Base-by-base conservation (phyloP, 2,329 filamentous ascomycete genomes). In the Pestalotiopsis sp. region DNA sequence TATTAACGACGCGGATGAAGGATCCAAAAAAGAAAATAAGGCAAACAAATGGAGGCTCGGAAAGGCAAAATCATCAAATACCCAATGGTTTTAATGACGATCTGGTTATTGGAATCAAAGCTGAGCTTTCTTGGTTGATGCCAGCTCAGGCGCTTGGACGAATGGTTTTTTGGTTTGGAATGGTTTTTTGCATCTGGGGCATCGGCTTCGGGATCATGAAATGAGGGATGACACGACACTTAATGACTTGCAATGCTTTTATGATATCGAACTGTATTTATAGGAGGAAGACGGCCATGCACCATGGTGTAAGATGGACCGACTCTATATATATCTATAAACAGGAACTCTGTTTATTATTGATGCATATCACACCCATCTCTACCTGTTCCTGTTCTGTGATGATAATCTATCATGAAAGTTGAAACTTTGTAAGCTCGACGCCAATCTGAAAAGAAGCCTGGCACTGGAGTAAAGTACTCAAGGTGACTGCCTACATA, bases 241-340 rank as follows among this genome's bases (percentile, higher is more conserved):
- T 67, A 65, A 69, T 62, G 68, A 69, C 68, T 69, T 66, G 68
- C 60, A 67, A 69, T 62, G 68, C 62, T 66, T 20, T 61, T 67
- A 67, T 67, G 66, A 69, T 61, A 69, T 65, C 39, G 39, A 39
- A 63, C 31, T 67, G 68, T 69, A 69, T 62, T 17, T 69, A 56
- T 69, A 69, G 61, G 27, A 31, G 27, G 60, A 61, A 23, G 58
- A 66, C 23, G 23, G n/a, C 39, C 31, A 36, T 52, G 5, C 25
- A 41, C 31, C 17, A 23, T 14, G 13, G 63, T 27, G 63, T 58
- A 45, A 27, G 38, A 31, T 57, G 23, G 31, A 20, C 41, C 25
- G 12, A 49, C 41, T 31, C 27, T 60, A 59, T 23, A 66, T 52
- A 25, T 52, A 39, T 23, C 17, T 31, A 31, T 31, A 31, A 66